These are phyloP conservation scores for Diaporthe citrichinensis DNA, from an alignment of 2,329 filamentous ascomycete species.

Conservation along the genomic window DNA sequence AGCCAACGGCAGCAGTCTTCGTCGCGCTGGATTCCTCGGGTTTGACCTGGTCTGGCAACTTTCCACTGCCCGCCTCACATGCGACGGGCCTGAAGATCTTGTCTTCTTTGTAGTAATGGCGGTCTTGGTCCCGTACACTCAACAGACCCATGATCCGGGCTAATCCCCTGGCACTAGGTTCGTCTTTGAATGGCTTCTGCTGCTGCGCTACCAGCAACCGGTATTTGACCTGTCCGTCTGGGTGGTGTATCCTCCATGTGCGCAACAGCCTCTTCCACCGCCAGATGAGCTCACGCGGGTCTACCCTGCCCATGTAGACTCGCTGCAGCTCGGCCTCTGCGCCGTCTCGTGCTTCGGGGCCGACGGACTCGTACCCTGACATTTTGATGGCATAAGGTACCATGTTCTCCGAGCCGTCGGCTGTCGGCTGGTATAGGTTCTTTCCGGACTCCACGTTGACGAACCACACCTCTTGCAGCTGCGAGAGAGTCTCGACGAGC, in stretches of 20 bases:
- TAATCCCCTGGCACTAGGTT: not conserved
- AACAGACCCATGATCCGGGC: not conserved
- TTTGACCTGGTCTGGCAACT: not conserved
- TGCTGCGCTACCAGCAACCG: conserved; percentile 15
- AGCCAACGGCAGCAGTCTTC: conserved; percentile 5
- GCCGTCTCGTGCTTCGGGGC: not conserved
- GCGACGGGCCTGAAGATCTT: too few relatives aligned
- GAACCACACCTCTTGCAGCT: conserved; percentile 40
- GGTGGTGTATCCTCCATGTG: conserved; percentile 23
- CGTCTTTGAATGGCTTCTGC: not conserved
- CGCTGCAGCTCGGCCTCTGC: not conserved
- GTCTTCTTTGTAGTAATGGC: too few relatives aligned
- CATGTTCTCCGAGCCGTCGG: too few relatives aligned
- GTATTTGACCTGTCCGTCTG: conserved; percentile 28
- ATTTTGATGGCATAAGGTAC: not conserved
- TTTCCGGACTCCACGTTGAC: not conserved
- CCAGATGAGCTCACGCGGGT: conserved; percentile 36
- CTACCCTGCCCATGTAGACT: conserved; percentile 27
- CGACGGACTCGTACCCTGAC: conserved; percentile 1
- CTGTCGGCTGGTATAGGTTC: not conserved
- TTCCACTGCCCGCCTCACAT: not conserved
- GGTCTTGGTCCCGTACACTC: not conserved
- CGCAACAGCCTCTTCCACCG: conserved; percentile 35
- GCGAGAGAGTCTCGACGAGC: conserved; percentile 41
- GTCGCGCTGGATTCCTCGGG: not conserved